Base-by-base conservation (phyloP, 805 yeast genomes). In the Pachysolen tannophilus region DNA sequence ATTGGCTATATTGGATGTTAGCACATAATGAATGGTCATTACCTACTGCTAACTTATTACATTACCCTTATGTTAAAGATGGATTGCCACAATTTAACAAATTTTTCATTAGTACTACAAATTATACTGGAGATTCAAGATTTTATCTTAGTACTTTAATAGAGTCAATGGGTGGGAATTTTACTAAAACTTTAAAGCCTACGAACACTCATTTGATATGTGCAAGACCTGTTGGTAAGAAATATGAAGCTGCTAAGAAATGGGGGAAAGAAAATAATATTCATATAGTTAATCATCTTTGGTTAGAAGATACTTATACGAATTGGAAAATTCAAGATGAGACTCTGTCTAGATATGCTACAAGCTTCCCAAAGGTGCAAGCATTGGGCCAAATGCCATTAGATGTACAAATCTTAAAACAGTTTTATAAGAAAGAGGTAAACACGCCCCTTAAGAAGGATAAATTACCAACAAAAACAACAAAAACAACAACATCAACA, bases 81-180 rank as follows among this genome's bases (percentile, higher is more conserved):
- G 76, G 76, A 0, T 45, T 85, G 2, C 61, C 69, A 2, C 75
- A 66, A 5, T 72, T 82, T 63, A 58, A 60, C 11, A 65, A 69
- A n/a, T 53, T 75, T 26, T 59, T 65, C 3, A 70, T 86, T 8
- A 68, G 86, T 8, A 71, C 84, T 3, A 79, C 96, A 0, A 85
- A 86, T 47, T 87, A 83, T 50, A 72, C 82, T 16, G 97, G 97
- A 0, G 92, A 82, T 49, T 82, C 94, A 1, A 61, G 98, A 28
- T 60, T 63, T 26, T 90, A 85, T 47, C 57, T 92, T 24, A 75
- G 78, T 35, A 65, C 65, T 31, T 60, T 90, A 9, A 72, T 82
- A 3, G 63, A 63, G 15, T 64, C 80, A 1, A 51, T 85, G 47
- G 97, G 97, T 2, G 97, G 90, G 0, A 58, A 58, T 0, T 85